A percentile compares a stretch with the other conserved stretches of the same genome.
These are phyloP conservation scores for Hydrangea macrophylla DNA, from an alignment of 148 eudicot species.

Conservation along the genomic window DNA sequence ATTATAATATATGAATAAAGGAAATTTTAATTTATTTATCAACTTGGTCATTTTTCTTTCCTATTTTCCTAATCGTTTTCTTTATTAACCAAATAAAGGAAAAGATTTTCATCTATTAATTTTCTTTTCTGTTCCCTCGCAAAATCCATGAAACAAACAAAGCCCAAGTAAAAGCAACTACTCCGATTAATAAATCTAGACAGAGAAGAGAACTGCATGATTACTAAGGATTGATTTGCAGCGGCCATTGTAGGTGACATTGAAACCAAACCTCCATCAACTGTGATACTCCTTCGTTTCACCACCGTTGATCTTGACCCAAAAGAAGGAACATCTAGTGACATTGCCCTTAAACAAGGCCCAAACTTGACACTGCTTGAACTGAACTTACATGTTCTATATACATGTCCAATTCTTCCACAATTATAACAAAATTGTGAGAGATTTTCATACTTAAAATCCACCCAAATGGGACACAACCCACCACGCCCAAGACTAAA, in stretches of 20 bases:
- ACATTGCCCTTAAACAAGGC: not conserved
- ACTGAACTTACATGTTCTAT: not conserved
- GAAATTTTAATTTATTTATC: too few relatives aligned
- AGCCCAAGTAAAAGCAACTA: not conserved
- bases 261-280: conserved; percentile 1
- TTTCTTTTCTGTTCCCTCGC: too few relatives aligned
- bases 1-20: too few relatives aligned
- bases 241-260: not conserved
- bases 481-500: not conserved
- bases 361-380: conserved; percentile 6
- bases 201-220: not conserved
- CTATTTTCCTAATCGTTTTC: too few relatives aligned
- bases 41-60: too few relatives aligned
- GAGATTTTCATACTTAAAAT: conserved; percentile 15
- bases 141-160: too few relatives aligned
- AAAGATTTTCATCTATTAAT: too few relatives aligned
- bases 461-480: conserved; percentile 6
- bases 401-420: conserved; percentile 16
- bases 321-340: not conserved
- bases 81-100: too few relatives aligned
- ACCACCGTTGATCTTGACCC: not conserved
- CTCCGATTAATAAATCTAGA: too few relatives aligned
- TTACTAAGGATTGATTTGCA: not conserved
- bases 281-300: not conserved
- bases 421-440: conserved; percentile 12